phyloP scores from a whole-genome alignment of 106 monocot genomes.

The Allium fistulosum region DNA sequence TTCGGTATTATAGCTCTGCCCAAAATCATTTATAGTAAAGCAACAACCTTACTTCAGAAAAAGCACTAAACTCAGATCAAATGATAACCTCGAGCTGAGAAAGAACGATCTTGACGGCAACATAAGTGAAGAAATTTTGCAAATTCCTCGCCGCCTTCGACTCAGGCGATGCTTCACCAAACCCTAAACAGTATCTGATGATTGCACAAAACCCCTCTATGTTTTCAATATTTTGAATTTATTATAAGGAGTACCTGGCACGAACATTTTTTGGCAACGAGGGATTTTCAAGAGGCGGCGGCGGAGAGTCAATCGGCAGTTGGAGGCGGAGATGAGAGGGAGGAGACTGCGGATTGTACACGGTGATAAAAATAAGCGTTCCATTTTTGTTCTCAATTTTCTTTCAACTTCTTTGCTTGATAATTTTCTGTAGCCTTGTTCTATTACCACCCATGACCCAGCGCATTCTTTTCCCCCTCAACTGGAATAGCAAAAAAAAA shows the following conservation, averaged over 20 bases:
- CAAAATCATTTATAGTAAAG: neutral
- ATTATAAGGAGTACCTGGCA: conserved; percentile 32
- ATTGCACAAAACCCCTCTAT: neutral
- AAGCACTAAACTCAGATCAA: neutral
- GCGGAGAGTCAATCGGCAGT: neutral
- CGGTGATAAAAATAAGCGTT: neutral
- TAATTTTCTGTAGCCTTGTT: too few species aligned
- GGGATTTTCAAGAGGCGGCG: conserved; percentile 1
- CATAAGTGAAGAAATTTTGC: conserved; percentile 82
- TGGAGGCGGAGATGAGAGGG: neutral
- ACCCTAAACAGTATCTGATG: conserved; percentile 21
- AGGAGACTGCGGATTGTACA: neutral
- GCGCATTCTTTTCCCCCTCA: too few species aligned
- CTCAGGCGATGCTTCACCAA: conserved; percentile 88
- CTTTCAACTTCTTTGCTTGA: neutral
- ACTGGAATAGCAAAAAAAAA: too few species aligned
- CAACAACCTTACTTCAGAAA: neutral
- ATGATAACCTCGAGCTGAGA: conserved; percentile 62
- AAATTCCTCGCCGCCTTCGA: conserved; percentile 67
- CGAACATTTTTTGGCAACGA: conserved; percentile 83
- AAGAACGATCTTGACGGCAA: conserved; percentile 65
- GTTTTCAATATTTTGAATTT: too few species aligned
- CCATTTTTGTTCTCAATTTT: neutral
- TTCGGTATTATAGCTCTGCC: conserved; percentile 17
- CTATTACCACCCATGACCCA: too few species aligned